Evolutionary conservation across 192 early-diverging fungal species (phyloP), one percentile per base, ranked within the genome.

Genomic region (Powellomyces hirtus): DNA sequence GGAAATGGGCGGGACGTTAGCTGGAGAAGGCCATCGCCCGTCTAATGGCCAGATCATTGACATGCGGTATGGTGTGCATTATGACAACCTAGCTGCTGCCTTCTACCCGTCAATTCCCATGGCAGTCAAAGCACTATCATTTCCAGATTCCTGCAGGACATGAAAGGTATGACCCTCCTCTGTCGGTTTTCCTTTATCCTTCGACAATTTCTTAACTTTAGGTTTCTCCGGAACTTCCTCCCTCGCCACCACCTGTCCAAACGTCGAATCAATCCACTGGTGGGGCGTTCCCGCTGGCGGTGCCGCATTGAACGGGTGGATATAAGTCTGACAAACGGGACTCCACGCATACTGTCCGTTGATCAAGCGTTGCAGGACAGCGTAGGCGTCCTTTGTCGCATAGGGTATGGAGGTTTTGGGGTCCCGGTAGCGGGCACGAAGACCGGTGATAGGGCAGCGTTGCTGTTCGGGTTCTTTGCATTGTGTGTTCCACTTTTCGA

Each of bases 391-490:
- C 38, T 76, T 74, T 50, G 81, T 87, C 8, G 85, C 82, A 53
- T 86, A 90, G 0, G 89, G 89, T 14, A 88, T 72, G 0, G 68
- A 66, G 16, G 82, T 86, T 8, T 30, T 59, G 0, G 89, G 88
- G 58, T 89, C 86, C 34, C 75, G 71, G 68, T 88, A 90, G 27
- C 74, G 78, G 13, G 88, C 89, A 7, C 70, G 67, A 29, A 82
- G 66, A 7, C 88, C 88, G 6, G 89, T 89, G 40, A 90, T 77
- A 10, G 78, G 82, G 58, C 89, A 90, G 3, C 75, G 20, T 51
- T 38, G 16, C 38, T 37, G 8, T 30, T 62, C 22, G 4, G 62
- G 68, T 11, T 33, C 56, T 73, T 8, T 35, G 4, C 36, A 37
- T 40, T 30, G 33, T 0, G 31, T 22, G 7, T 49, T 27, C 53